Conservation (phyloP, 768 basidiomycete genomes). For the Imleria badia region DNA sequence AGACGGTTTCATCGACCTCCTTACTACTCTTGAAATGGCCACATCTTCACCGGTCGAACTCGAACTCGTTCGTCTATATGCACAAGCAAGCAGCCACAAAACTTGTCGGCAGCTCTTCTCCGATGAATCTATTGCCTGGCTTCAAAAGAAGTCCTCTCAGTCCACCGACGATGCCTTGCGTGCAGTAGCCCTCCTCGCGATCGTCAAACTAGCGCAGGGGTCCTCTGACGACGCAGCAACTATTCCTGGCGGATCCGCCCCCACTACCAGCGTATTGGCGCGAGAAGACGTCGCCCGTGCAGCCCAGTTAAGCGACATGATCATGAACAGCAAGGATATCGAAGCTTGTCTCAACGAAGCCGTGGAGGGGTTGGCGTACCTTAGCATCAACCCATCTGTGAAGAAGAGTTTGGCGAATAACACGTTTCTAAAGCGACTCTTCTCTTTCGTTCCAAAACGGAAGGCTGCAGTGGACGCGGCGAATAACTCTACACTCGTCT, state of each 20-base stretch:
- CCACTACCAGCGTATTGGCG: slow-evolving; percentile 2
- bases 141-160: slow-evolving; percentile 56
- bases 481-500: slow-evolving; percentile 57
- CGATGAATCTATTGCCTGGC: slow-evolving; percentile 60
- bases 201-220: slow-evolving; percentile 75
- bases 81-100: slow-evolving; percentile 77
- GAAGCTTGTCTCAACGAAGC: slow-evolving; percentile 54
- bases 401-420: slow-evolving; percentile 63
- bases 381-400: slow-evolving; percentile 60
- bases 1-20: slow-evolving; percentile 60
- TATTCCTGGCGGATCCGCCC: slow-evolving; percentile 13
- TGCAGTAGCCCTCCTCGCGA: slow-evolving; percentile 67
- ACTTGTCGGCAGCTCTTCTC: slow-evolving; percentile 62
- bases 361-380: slow-evolving; percentile 84
- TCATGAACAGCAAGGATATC: slow-evolving; percentile 40
- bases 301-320: slow-evolving; percentile 54
- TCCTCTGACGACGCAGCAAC: slow-evolving; percentile 41
- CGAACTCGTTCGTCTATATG: slow-evolving; percentile 70
- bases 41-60: slow-evolving; percentile 49
- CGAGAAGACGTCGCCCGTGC: slow-evolving; percentile 47
- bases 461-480: slow-evolving; percentile 35
- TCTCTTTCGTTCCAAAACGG: slow-evolving; percentile 54
- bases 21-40: slow-evolving; percentile 66
- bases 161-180: slow-evolving; percentile 46
- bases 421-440: slow-evolving; percentile 56